Percentiles rank a stretch among this genome's conserved stretches.
These are phyloP conservation scores for Decorospora gaudefroyi DNA, from an alignment of 2,329 filamentous ascomycete genomes.

Conservation along the genomic window DNA sequence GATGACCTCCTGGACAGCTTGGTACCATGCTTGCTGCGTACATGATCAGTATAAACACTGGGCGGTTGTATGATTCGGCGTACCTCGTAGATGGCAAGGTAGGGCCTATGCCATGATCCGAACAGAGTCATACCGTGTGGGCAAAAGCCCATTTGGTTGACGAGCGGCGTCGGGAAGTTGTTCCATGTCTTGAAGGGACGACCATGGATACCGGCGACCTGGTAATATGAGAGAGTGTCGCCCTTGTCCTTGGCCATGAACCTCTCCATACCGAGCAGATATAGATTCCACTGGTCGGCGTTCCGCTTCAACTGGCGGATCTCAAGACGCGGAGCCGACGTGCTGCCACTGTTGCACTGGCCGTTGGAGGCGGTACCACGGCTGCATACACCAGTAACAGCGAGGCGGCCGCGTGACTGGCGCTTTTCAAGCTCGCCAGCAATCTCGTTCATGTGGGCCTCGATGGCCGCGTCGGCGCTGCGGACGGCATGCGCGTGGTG, in stretches of 20 bases:
- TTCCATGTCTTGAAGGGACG: slow-evolving; percentile 68
- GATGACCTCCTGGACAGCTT: slow-evolving; percentile 49
- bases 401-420: slow-evolving; percentile 27
- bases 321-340: slow-evolving; percentile 61
- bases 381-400: slow-evolving; percentile 39
- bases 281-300: slow-evolving; percentile 73
- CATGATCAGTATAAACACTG: neutral
- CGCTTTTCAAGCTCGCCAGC: slow-evolving; percentile 30
- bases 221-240: slow-evolving; percentile 73
- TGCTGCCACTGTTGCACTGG: slow-evolving; percentile 32
- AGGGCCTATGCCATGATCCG: slow-evolving; percentile 81
- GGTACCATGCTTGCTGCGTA: slow-evolving; percentile 51
- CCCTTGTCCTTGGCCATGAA: slow-evolving; percentile 70
- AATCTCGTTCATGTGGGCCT: slow-evolving; percentile 34
- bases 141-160: slow-evolving; percentile 71
- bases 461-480: slow-evolving; percentile 26
- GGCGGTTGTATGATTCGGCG: slow-evolving; percentile 2
- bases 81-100: slow-evolving; percentile 67
- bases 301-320: slow-evolving; percentile 67
- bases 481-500: slow-evolving; percentile 26
- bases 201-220: slow-evolving; percentile 79
- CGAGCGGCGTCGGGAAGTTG: slow-evolving; percentile 42
- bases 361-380: slow-evolving; percentile 29
- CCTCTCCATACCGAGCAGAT: slow-evolving; percentile 72
- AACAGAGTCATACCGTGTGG: slow-evolving; percentile 76